Percentiles rank a stretch among this genome's conserved stretches.
These are phyloP conservation scores for Metschnikowia anglica DNA, from an alignment of 805 yeast species.

Conservation along the genomic window DNA sequence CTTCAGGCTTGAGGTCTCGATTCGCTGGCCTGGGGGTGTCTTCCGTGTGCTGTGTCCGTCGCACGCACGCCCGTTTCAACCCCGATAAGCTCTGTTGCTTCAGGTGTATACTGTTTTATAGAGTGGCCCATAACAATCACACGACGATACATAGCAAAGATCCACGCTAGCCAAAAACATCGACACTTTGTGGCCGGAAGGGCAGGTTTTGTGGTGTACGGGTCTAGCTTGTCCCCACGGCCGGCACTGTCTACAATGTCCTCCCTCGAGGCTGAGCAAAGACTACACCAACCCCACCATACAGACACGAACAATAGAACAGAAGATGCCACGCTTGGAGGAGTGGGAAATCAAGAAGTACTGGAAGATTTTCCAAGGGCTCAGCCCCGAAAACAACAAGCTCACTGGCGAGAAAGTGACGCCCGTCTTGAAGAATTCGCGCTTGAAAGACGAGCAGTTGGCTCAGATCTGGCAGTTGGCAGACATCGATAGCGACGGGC, in stretches of 20 bases:
- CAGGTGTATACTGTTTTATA: neutral
- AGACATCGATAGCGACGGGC: constrained; percentile 25
- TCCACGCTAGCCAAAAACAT: too few relatives aligned
- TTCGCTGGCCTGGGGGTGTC: too few relatives aligned
- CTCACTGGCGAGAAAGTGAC: constrained; percentile 82
- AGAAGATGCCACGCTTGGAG: constrained; percentile 64
- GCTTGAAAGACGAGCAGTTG: constrained; percentile 56
- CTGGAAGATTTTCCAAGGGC: constrained; percentile 95
- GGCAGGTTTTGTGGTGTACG: neutral
- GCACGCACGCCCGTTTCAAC: too few relatives aligned
- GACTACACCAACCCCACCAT: neutral
- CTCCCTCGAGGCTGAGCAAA: neutral
- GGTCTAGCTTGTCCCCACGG: neutral
- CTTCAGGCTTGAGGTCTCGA: too few relatives aligned
- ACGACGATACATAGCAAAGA: too few relatives aligned
- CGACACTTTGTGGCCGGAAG: neutral
- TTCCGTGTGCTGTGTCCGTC: too few relatives aligned
- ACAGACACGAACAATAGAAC: neutral
- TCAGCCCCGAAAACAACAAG: constrained; percentile 76
- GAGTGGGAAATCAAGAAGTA: constrained; percentile 96
- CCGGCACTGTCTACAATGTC: too few relatives aligned
- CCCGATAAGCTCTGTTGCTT: too few relatives aligned
- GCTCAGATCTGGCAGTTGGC: constrained; percentile 83
- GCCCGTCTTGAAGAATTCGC: constrained; percentile 72
- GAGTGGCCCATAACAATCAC: neutral